Percentiles rank a stretch among this genome's conserved stretches.
Evolutionary conservation across 495 filamentous ascomycete species (phyloP).

Genomic region (Peziza echinospora): DNA sequence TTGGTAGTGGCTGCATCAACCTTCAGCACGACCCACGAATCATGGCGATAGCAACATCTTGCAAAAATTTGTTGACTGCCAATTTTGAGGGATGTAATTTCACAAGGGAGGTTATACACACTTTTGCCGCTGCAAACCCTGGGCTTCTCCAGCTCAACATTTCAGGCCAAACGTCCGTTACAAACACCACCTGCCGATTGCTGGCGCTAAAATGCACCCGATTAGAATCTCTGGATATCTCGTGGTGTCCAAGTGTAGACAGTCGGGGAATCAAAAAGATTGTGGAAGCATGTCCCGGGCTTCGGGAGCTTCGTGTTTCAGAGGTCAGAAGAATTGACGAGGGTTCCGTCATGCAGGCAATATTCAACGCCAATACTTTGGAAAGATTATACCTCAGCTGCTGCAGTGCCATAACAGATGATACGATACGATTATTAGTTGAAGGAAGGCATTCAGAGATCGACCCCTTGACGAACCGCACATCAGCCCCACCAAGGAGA

Average conservation of each 20-base stretch:
- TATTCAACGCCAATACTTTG: slow-evolving; percentile 62
- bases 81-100: slow-evolving; percentile 76
- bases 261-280: slow-evolving; percentile 47
- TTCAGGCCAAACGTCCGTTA: slow-evolving; percentile 55
- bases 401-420: slow-evolving; percentile 54
- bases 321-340: slow-evolving; percentile 65
- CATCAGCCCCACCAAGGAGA: slow-evolving; percentile 54
- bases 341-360: slow-evolving; percentile 38
- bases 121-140: slow-evolving; percentile 54
- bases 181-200: slow-evolving; percentile 68
- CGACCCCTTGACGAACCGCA: slow-evolving; percentile 52
- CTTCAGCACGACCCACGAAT: slow-evolving; percentile 57
- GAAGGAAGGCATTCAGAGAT: slow-evolving; percentile 51
- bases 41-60: slow-evolving; percentile 55
- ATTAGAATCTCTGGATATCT: slow-evolving; percentile 64
- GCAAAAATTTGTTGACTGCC: slow-evolving; percentile 67
- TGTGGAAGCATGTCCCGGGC: slow-evolving; percentile 43
- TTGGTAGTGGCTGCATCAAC: slow-evolving; percentile 43
- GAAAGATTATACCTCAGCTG: slow-evolving; percentile 58
- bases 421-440: slow-evolving; percentile 45
- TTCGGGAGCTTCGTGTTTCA: slow-evolving; percentile 63
- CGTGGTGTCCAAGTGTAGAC: slow-evolving; percentile 74
- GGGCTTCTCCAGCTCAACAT: slow-evolving; percentile 65
- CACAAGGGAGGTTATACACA: slow-evolving; percentile 48
- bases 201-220: slow-evolving; percentile 64